Base-by-base conservation (phyloP, 768 basidiomycete genomes). In the Lentinus tigrinus region DNA sequence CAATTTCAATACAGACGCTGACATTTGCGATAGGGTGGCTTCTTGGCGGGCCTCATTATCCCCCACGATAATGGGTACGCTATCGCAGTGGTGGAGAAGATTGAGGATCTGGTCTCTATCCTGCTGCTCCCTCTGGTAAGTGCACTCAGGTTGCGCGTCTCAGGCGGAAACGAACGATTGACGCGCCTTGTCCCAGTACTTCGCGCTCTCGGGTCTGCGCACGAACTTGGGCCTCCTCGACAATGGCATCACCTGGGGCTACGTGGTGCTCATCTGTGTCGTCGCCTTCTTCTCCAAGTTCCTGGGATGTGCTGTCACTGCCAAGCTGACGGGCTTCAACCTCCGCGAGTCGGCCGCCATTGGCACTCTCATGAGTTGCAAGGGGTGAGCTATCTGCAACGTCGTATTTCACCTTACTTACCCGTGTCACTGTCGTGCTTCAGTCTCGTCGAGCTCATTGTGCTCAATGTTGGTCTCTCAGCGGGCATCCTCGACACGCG, bases 281-380 rank as follows among this genome's bases (percentile, higher is more conserved):
- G 81, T 92, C 46, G 87, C 91, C 0, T 97, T 94, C 70, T 65
- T 77, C 34, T 84, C 89, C 59, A 97, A 97, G 71, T 95, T 95
- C 71, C 43, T 83, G 16, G 82, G 88, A 2, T 93, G 90, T 67
- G 81, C 79, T 4, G 63, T 70, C 8, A 77, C 85, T 0, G 90
- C 93, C 4, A 80, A 77, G 58, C 49, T 73, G 1, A 75, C 75
- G 40, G 88, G 88, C 0, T 95, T 90, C 75, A 83, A 78, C 40
- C 78, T 74, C 72, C 79, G 94, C n/a, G 93, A 95, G 71, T 77
- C 85, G 1, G 84, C 85, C 23, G 91, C 93, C 5, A 87, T 95
- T 56, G 94, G 94, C 3, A 80, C 87, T 49, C 73, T 97, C 24
- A 97, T 97, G 94, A 85, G 84, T 70, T 93, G 91, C 76, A 92